Percentiles rank a stretch among this genome's conserved stretches.
Conservation (phyloP, 2,329 filamentous ascomycete species). For the Diaporthe sp. region DNA sequence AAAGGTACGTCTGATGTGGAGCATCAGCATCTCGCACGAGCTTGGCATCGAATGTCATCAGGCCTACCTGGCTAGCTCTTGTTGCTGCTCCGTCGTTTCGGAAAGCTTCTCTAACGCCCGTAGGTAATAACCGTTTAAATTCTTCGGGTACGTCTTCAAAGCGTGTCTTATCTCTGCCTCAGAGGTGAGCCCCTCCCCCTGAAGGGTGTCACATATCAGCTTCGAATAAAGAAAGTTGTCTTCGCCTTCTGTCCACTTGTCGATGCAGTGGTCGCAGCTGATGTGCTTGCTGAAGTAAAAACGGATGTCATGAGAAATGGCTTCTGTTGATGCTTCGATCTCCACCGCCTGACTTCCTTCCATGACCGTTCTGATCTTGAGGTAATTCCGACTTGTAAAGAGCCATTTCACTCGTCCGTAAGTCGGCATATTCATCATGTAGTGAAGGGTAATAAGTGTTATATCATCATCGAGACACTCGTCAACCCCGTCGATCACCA, state of each 20-base stretch:
- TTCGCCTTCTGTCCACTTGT: neutral
- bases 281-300: slow-evolving; percentile 5
- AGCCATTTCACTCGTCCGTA: slow-evolving; percentile 7
- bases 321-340: neutral
- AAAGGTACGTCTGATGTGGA: neutral
- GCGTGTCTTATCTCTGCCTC: neutral
- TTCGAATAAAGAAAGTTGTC: slow-evolving; percentile 20
- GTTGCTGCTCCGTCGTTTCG: neutral
- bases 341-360: neutral
- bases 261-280: neutral
- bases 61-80: neutral
- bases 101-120: slow-evolving; percentile 5
- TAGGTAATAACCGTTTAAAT: neutral
- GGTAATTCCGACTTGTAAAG: neutral
- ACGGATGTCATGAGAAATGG: neutral
- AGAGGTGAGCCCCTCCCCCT: neutral
- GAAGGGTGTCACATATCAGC: slow-evolving; percentile 1
- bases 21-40: neutral
- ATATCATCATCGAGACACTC: slow-evolving; percentile 1
- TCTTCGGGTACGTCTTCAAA: neutral
- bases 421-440: neutral
- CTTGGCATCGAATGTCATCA: accelerated
- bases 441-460: neutral
- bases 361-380: slow-evolving; percentile 1
- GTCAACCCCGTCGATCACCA: neutral